These are phyloP conservation scores for Plasmopara muralis DNA, from an alignment of 352 stramenopile species.

Conservation along the genomic window DNA sequence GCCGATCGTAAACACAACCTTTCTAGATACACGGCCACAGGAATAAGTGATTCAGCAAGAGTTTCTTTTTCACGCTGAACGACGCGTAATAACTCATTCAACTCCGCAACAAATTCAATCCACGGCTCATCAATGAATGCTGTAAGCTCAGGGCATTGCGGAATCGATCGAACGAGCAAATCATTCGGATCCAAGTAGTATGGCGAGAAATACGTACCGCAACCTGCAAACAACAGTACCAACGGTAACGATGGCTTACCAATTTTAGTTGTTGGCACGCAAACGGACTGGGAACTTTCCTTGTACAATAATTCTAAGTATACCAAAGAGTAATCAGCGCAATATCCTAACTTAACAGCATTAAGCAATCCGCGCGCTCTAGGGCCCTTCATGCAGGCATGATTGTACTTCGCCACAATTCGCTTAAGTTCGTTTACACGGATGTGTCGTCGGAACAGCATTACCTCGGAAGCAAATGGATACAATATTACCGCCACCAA, in stretches of 20 bases:
- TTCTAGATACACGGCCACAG: conserved; percentile 59
- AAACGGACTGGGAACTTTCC: conserved; percentile 62
- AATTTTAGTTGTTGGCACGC: conserved; percentile 63
- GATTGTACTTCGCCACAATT: conserved; percentile 70
- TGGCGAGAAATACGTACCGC: conserved; percentile 71
- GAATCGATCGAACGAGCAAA: conserved; percentile 67
- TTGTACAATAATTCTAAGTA: conserved; percentile 76
- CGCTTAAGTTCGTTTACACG: conserved; percentile 74
- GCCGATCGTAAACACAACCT: conserved; percentile 37
- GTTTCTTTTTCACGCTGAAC: conserved; percentile 50
- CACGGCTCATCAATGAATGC: conserved; percentile 83
- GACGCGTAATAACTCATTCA: conserved; percentile 68
- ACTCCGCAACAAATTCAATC: conserved; percentile 78
- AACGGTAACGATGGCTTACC: conserved; percentile 64
- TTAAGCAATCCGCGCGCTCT: conserved; percentile 62
- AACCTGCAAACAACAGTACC: conserved; percentile 70
- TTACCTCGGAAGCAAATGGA: conserved; percentile 59
- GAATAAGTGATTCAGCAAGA: conserved; percentile 52
- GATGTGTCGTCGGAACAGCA: conserved; percentile 59
- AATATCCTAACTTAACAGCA: conserved; percentile 73
- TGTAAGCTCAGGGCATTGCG: conserved; percentile 68
- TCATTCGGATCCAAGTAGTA: conserved; percentile 80
- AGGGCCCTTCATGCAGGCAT: conserved; percentile 75
- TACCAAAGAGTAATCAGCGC: conserved; percentile 70
- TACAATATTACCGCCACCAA: conserved; percentile 62